Conservation (phyloP, 2,329 filamentous ascomycete genomes). For the Chrysoporthe austroafricana region DNA sequence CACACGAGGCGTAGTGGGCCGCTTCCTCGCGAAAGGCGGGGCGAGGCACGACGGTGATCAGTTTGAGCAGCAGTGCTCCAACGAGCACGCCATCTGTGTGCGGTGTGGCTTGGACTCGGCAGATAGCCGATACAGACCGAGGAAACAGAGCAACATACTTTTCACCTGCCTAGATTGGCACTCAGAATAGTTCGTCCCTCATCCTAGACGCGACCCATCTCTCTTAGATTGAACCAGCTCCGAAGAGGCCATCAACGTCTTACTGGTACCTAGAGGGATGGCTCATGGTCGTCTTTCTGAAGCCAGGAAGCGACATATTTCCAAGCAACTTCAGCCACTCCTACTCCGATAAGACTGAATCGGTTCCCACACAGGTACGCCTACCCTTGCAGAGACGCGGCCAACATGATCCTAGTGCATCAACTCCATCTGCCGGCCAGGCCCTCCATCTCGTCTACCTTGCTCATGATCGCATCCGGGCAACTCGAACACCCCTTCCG, state of each 20-base stretch:
- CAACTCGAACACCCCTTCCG: slow-evolving; percentile 48
- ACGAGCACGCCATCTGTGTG: slow-evolving; percentile 24
- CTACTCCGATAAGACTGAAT: too few species aligned
- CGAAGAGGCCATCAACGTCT: background rate
- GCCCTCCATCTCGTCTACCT: slow-evolving; percentile 41
- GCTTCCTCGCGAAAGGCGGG: background rate
- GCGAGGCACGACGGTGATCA: background rate
- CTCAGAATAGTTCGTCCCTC: background rate
- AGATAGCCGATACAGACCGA: slow-evolving; percentile 15
- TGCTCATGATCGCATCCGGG: slow-evolving; percentile 52
- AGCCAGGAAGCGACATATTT: background rate
- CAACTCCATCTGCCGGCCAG: slow-evolving; percentile 25
- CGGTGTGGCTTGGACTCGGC: background rate
- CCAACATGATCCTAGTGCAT: background rate
- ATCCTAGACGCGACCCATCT: background rate
- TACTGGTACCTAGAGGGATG: background rate
- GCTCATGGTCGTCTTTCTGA: background rate
- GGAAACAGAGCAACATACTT: background rate
- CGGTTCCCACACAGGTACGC: too few species aligned
- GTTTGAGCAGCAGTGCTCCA: background rate
- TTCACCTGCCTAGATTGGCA: background rate
- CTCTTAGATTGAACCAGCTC: background rate
- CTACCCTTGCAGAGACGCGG: too few species aligned
- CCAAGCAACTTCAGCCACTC: background rate
- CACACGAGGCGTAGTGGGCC: background rate